Conservation (phyloP, 768 basidiomycete species). For the Royoungia palumana region DNA sequence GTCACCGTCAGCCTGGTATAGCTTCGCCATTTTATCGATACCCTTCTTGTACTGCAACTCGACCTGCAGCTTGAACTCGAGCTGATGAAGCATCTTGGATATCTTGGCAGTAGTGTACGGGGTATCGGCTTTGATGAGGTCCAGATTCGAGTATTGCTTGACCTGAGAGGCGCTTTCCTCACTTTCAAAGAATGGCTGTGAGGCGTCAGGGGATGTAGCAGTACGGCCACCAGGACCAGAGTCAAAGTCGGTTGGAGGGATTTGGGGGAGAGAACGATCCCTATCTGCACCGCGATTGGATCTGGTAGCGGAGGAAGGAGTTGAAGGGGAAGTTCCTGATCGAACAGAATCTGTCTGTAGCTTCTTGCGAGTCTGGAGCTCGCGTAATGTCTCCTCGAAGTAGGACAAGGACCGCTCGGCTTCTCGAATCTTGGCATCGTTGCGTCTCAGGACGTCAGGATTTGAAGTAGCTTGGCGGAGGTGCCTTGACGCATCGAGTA, state of each 20-base stretch:
- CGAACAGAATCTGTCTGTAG: conserved; percentile 56
- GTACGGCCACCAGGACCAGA: conserved; percentile 30
- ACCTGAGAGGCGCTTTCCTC: conserved; percentile 43
- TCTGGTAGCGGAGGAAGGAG: conserved; percentile 17
- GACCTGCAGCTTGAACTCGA: conserved; percentile 98
- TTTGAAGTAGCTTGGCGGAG: conserved; percentile 82
- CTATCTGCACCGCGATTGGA: conserved; percentile 23
- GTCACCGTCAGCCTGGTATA: conserved; percentile 96
- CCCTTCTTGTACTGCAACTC: conserved; percentile 98
- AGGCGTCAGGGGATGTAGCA: conserved; percentile 37
- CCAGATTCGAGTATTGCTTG: conserved; percentile 79
- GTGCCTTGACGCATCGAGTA: conserved; percentile 78
- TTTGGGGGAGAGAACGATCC: conserved; percentile 38
- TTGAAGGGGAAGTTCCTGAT: conserved; percentile 43
- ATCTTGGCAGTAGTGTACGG: conserved; percentile 96
- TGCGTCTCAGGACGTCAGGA: conserved; percentile 77
- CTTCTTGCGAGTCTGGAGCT: conserved; percentile 76
- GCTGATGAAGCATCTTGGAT: conserved; percentile 94
- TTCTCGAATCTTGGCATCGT: conserved; percentile 84
- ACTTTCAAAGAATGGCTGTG: conserved; percentile 38
- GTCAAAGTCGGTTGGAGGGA: conserved; percentile 54
- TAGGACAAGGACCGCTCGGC: conserved; percentile 80
- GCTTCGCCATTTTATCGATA: conserved; percentile 98
- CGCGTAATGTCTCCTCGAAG: conserved; percentile 81
- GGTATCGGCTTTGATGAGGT: conserved; percentile 96